Evolutionary conservation across 2,329 filamentous ascomycete species (phyloP).

Genomic region (Cladosporium oxysporum): DNA sequence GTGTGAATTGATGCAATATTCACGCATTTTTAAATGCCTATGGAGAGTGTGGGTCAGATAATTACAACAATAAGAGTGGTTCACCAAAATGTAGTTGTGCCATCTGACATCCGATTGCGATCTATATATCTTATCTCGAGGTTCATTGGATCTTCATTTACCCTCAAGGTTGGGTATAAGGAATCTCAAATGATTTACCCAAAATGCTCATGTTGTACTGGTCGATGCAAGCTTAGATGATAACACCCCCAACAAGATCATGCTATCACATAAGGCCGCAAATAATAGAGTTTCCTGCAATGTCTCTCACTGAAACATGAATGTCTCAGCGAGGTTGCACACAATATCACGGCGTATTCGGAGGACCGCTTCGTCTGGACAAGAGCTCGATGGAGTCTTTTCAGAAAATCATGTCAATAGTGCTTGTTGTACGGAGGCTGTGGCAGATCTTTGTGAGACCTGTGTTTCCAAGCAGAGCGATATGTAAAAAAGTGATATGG

Average conservation of each 20-base stretch:
- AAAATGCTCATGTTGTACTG: background rate
- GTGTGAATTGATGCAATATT: background rate
- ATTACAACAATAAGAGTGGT: background rate
- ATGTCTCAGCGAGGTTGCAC: slow-evolving; percentile 3
- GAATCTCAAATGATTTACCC: too few relatives aligned
- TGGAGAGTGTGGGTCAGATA: background rate
- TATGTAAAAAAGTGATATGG: background rate
- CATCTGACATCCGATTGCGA: background rate
- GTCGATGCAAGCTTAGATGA: background rate
- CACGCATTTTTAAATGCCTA: background rate
- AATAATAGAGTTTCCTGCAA: background rate
- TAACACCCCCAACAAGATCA: background rate
- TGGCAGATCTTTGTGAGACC: background rate
- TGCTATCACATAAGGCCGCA: background rate
- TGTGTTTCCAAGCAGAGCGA: background rate
- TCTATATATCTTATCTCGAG: too few relatives aligned
- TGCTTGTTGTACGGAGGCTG: background rate
- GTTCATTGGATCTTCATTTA: background rate
- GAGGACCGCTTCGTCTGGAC: background rate
- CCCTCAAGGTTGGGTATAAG: too few relatives aligned
- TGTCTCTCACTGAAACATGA: slow-evolving; percentile 2
- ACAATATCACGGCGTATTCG: background rate
- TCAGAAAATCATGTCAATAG: background rate
- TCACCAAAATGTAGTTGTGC: background rate
- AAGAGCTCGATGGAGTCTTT: background rate